Percentiles rank a stretch among this genome's conserved stretches.
These are phyloP conservation scores for Fusarium neocosmosporiellum DNA, from an alignment of 2,329 filamentous ascomycete species.

Conservation along the genomic window DNA sequence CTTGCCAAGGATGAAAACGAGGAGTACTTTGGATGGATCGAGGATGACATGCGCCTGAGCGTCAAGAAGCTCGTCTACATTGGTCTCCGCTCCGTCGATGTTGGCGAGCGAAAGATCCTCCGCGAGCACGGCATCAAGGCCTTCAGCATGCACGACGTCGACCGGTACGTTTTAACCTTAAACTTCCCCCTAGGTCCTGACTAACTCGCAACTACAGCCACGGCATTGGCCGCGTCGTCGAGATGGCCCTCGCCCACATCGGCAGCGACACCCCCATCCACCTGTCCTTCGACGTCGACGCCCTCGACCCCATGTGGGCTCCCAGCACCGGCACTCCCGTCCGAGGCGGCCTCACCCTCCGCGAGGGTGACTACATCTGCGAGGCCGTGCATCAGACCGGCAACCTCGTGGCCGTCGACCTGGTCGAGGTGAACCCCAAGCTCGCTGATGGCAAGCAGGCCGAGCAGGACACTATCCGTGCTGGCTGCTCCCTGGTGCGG, in stretches of 20 bases:
- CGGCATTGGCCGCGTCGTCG: conserved; percentile 94
- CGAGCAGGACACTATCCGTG: conserved; percentile 86
- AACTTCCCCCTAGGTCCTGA: background rate
- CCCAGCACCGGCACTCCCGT: conserved; percentile 96
- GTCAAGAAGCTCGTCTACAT: conserved; percentile 95
- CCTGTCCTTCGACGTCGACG: conserved; percentile 96
- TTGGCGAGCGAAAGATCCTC: conserved; percentile 92
- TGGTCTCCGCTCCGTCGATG: conserved; percentile 90
- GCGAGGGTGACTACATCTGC: conserved; percentile 97
- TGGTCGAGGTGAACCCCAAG: conserved; percentile 85
- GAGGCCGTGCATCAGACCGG: conserved; percentile 86
- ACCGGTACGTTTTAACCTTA: conserved; percentile 68
- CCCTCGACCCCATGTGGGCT: conserved; percentile 94
- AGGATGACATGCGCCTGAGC: conserved; percentile 75
- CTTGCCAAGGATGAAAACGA: conserved; percentile 80
- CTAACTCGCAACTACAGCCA: conserved; percentile 63
- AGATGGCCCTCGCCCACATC: conserved; percentile 98
- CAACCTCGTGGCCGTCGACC: conserved; percentile 80
- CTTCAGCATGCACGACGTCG: conserved; percentile 98
- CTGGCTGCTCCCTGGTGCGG: conserved; percentile 89
- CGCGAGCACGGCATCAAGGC: conserved; percentile 91
- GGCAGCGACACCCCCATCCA: conserved; percentile 96
- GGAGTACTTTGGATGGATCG: conserved; percentile 91
- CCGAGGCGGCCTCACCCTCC: conserved; percentile 88
- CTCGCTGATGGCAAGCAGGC: conserved; percentile 73